phyloP scores from a whole-genome alignment of 805 yeast genomes.

The Spencermartinsiella europaea region DNA sequence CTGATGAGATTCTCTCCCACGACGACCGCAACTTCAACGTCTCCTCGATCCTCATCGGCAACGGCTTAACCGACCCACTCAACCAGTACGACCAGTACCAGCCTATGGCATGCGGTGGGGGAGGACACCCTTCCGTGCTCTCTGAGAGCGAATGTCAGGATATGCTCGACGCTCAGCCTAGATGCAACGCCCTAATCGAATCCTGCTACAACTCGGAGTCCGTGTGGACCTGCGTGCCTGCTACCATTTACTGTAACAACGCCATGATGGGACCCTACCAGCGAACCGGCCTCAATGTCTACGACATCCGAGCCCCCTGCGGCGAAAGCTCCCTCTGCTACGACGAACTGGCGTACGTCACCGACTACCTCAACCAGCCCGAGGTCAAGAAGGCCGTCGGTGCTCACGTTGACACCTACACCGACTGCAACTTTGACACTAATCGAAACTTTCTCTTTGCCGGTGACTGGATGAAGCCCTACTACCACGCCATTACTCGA shows the following conservation, averaged over 20 bases:
- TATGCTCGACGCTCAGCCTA: slow-evolving; percentile 63
- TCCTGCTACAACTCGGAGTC: slow-evolving; percentile 72
- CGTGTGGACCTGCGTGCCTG: slow-evolving; percentile 86
- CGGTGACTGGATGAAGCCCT: slow-evolving; percentile 93
- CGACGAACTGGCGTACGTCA: slow-evolving; percentile 69
- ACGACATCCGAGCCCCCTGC: slow-evolving; percentile 83
- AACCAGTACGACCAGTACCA: slow-evolving; percentile 75
- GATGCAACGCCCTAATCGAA: slow-evolving; percentile 72
- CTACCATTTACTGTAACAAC: slow-evolving; percentile 83
- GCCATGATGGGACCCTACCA: slow-evolving; percentile 76
- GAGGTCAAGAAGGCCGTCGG: slow-evolving; percentile 80
- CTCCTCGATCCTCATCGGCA: slow-evolving; percentile 82
- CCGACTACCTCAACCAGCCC: slow-evolving; percentile 69
- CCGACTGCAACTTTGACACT: slow-evolving; percentile 76
- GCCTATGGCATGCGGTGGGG: slow-evolving; percentile 93
- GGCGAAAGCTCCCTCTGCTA: slow-evolving; percentile 65
- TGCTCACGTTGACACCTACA: slow-evolving; percentile 77
- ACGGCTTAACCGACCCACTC: slow-evolving; percentile 86
- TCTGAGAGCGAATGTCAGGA: slow-evolving; percentile 72
- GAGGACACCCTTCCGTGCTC: slow-evolving; percentile 75
- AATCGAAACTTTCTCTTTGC: slow-evolving; percentile 77
- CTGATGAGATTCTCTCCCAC: slow-evolving; percentile 44
- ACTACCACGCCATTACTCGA: slow-evolving; percentile 63
- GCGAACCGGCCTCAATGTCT: slow-evolving; percentile 83
- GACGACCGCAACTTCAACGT: slow-evolving; percentile 68